Conservation (phyloP, 768 basidiomycete genomes). For the Russula griseocarnosa region DNA sequence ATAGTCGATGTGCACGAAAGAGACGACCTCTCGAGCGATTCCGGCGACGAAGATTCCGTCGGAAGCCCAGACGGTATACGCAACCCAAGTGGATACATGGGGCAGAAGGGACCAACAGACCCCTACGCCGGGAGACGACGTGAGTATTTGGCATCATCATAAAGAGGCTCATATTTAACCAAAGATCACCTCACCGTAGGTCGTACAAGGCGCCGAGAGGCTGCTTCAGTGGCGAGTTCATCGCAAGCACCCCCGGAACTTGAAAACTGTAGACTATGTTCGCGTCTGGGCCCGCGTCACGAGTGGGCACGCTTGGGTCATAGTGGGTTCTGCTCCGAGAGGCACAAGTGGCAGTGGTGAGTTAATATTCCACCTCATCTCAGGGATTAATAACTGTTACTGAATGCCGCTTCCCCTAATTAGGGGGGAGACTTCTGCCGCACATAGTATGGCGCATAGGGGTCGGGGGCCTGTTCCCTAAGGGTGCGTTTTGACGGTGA, state of each 20-base stretch:
- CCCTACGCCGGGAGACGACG: background rate
- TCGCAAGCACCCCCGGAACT: background rate
- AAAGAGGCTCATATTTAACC: background rate
- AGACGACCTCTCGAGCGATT: background rate
- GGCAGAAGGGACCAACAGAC: background rate
- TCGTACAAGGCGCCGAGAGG: background rate
- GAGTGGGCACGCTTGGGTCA: background rate
- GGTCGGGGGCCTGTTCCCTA: background rate
- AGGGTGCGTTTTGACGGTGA: background rate
- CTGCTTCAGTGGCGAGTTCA: background rate
- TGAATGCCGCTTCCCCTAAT: background rate
- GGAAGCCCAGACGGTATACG: background rate
- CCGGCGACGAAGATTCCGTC: background rate
- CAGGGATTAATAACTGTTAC: background rate
- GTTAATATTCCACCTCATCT: background rate
- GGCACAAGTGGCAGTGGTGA: background rate
- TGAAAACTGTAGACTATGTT: background rate
- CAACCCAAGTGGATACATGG: too few relatives aligned
- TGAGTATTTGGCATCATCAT: background rate
- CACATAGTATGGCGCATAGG: background rate
- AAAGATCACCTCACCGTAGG: background rate
- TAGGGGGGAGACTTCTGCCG: background rate
- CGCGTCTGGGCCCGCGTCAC: background rate
- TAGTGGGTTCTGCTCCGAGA: constrained; percentile 8
- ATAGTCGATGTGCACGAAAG: background rate